Base-by-base conservation (phyloP, 208 protist species). In the Porcisia hertigi region DNA sequence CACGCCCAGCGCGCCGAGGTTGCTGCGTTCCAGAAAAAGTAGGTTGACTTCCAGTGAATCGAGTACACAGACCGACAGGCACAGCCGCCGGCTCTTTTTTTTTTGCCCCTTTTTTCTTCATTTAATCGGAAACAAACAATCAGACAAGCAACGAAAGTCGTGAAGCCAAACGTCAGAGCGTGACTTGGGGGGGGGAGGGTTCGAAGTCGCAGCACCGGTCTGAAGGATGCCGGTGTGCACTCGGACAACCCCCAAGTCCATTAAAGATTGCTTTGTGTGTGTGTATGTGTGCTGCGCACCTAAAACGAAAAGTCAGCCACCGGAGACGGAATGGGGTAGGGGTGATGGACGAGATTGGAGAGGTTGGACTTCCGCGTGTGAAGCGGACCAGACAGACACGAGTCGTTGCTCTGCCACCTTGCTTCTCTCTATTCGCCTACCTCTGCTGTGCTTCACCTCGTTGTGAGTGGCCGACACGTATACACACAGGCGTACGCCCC, bases 1-100 rank as follows among this genome's bases (percentile, higher is more conserved):
- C 75, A 76, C 53, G 54, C 66, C 71, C 92, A 95, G 86, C 84
- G 91, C 80, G 53, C 77, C 39, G 89, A 94, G 80, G 77, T 96
- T 41, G 82, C 77, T 23, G 83, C 64, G 36, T 85, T 84, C 76
- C 77, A 88, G 81, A 84, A 87, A 78, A 86, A 88, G 76, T 88
- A 84, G 70, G 6, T 30, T 60, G 67, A 1, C 36, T 72, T 41
- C 36, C 36, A 45, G 18, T 49, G 20, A 64, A 47, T 39, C 36
- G 9, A 23, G 49, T 12, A 69, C 30, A 53, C 49, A 69, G 25
- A 67, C 20, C 41, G 45, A 43, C 39, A 18, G 62, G 20, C 62
- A 66, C 20, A n/a, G 45, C 39, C 20, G 39, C 12, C 43, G 11
- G 6, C 39, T 71, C 30, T 41, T 65, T 18, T 57, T 41, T 60